Evolutionary conservation across 208 protist species (phyloP), one percentile per base, ranked within the genome.

Genomic region (Trypanosoma rangeli): DNA sequence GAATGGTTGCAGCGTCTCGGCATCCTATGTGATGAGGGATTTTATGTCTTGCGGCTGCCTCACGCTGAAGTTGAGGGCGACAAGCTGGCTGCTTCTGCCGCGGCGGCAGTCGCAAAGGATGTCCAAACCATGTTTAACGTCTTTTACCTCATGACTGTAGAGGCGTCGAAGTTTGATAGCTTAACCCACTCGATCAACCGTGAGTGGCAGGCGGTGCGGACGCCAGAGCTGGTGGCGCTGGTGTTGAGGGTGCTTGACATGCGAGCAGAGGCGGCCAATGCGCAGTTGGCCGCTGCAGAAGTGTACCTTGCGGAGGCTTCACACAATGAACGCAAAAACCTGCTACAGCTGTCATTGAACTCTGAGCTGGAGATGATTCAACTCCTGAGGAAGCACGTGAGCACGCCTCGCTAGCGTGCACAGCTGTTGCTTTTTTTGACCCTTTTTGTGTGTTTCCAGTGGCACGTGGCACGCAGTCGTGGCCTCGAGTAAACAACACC

Each of bases 21-120:
- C 0, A 42, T 95, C 37, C 76, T 95, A 10, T 95, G 74, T 61
- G 90, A 95, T 67, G 90, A 95, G 59, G 90, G 90, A 13, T 75
- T 95, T 24, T 93, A 93, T 60, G 66, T 95, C 18, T 63, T 67
- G 28, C 62, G 80, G 69, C 26, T 84, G 64, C 24, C 84, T 64
- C 1, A 68, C 79, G 26, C 44, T 26, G 33, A 13, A 69, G 31
- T 46, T 8, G 50, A n/a, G 24, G 18, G 57, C 61, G n/a, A 60
- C 74, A 20, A 49, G 64, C 1, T 57, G 56, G n/a, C 37, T 75
- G 33, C 37, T 72, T 15, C 55, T 44, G 52, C 69, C 44, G 54
- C 70, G 63, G 26, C 1, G 1, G 28, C 50, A 57, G 64, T 48
- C 20, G 68, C 63, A 8, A 80, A 70, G 62, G 78, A 81, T 29